Conservation (phyloP, 768 basidiomycete genomes). For the Boletellus ananiceps region DNA sequence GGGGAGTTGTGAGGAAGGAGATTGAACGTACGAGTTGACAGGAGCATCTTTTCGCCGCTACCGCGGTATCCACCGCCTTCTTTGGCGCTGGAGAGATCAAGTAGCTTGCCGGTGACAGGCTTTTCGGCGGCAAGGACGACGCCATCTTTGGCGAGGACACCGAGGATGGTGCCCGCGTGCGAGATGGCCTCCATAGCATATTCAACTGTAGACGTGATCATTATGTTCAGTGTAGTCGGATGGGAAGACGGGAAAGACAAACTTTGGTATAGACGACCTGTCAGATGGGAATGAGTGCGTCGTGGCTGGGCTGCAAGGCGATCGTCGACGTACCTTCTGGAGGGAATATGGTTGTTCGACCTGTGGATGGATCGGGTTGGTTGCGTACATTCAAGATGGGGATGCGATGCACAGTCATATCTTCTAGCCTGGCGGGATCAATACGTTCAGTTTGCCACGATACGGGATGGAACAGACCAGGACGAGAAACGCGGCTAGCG, state of each 20-base stretch:
- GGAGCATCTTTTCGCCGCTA: slow-evolving; percentile 96
- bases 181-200: slow-evolving; percentile 99
- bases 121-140: slow-evolving; percentile 93
- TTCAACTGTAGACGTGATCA: slow-evolving; percentile 60
- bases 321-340: slow-evolving; percentile 70
- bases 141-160: slow-evolving; percentile 85
- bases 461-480: slow-evolving; percentile 40
- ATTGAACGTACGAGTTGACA: slow-evolving; percentile 73
- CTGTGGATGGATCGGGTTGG: slow-evolving; percentile 39
- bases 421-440: slow-evolving; percentile 62
- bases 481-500: slow-evolving; percentile 22
- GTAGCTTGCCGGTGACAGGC: slow-evolving; percentile 96
- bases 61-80: slow-evolving; percentile 84
- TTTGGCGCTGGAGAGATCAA: slow-evolving; percentile 83
- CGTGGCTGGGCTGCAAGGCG: slow-evolving; percentile 3
- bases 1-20: too few species aligned
- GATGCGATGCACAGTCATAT: slow-evolving; percentile 79
- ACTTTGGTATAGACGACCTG: slow-evolving; percentile 97
- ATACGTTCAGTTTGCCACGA: not conserved
- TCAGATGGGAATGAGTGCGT: slow-evolving; percentile 4
- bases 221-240: not conserved
- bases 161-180: slow-evolving; percentile 90
- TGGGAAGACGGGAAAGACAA: slow-evolving; percentile 25
- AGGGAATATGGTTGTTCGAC: slow-evolving; percentile 97
- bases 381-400: slow-evolving; percentile 6